Percentiles rank a stretch among this genome's conserved stretches.
Evolutionary conservation across 495 filamentous ascomycete genomes (phyloP).

Genomic region (Lepidopterella palustris): DNA sequence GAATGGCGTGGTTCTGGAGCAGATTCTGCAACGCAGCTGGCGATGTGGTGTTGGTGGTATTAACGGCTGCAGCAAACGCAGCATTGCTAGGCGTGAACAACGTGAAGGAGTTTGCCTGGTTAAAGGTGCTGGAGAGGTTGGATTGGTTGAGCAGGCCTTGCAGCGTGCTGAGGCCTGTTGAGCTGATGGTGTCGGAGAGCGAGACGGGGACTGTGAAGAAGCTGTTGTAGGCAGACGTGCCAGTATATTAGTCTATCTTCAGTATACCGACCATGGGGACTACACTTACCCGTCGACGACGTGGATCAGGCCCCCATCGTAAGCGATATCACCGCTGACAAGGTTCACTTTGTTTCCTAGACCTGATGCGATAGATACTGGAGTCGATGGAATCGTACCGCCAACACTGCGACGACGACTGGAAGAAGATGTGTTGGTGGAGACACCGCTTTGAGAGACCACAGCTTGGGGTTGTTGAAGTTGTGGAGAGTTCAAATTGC

Average conservation of each 20-base stretch:
- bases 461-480: not conserved
- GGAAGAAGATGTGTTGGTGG: not conserved
- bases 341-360: slow-evolving; percentile 34
- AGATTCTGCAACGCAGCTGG: not conserved
- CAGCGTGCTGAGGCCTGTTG: not conserved
- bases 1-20: not conserved
- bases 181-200: not conserved
- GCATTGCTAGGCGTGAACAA: not conserved
- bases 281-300: slow-evolving; percentile 29
- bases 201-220: not conserved
- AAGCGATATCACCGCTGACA: slow-evolving; percentile 33
- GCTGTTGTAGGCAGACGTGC: not conserved
- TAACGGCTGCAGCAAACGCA: not conserved
- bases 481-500: not conserved
- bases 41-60: not conserved
- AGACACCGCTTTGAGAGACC: not conserved
- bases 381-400: not conserved
- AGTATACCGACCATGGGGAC: not conserved
- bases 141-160: not conserved
- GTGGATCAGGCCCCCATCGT: slow-evolving; percentile 34
- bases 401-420: not conserved
- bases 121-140: not conserved
- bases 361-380: slow-evolving; percentile 18
- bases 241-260: not conserved
- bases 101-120: not conserved